Evolutionary conservation across 192 early-diverging fungal genomes (phyloP).

Genomic region (Podila horticola): DNA sequence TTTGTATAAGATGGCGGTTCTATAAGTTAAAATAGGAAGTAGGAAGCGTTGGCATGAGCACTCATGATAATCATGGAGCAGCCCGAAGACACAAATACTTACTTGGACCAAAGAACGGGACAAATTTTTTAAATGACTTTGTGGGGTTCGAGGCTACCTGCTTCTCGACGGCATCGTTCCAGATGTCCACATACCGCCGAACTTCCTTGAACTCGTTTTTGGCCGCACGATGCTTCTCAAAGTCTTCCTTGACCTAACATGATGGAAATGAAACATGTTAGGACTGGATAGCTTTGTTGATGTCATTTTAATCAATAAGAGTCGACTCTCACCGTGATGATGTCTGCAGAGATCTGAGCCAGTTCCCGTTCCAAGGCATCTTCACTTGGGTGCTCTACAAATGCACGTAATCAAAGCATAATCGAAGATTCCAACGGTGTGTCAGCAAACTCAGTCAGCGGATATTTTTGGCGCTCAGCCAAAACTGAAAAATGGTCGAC

Average conservation of each 20-base stretch:
- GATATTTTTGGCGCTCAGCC: too few species aligned
- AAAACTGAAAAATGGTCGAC: too few species aligned
- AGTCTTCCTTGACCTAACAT: conserved; percentile 36
- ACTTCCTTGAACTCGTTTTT: conserved; percentile 41
- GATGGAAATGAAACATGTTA: not conserved
- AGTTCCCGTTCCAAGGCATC: conserved; percentile 30
- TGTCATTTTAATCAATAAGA: not conserved
- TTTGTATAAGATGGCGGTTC: conserved; percentile 44
- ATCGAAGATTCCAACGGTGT: too few species aligned
- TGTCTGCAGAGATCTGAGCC: conserved; percentile 26
- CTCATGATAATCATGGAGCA: too few species aligned
- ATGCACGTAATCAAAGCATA: not conserved
- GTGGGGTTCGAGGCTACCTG: conserved; percentile 41
- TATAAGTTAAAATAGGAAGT: not conserved
- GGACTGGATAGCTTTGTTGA: not conserved
- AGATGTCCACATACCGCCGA: conserved; percentile 44
- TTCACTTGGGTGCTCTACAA: conserved; percentile 37
- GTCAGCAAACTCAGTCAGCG: too few species aligned
- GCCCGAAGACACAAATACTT: not conserved
- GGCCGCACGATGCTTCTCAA: conserved; percentile 42
- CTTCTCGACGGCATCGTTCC: conserved; percentile 50
- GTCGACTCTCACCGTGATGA: conserved; percentile 11
- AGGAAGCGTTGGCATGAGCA: not conserved
- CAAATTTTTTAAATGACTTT: conserved; percentile 44
- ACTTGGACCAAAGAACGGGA: conserved; percentile 42